Conservation (phyloP, 257 asterid species). For the Nicotiana paniculata region DNA sequence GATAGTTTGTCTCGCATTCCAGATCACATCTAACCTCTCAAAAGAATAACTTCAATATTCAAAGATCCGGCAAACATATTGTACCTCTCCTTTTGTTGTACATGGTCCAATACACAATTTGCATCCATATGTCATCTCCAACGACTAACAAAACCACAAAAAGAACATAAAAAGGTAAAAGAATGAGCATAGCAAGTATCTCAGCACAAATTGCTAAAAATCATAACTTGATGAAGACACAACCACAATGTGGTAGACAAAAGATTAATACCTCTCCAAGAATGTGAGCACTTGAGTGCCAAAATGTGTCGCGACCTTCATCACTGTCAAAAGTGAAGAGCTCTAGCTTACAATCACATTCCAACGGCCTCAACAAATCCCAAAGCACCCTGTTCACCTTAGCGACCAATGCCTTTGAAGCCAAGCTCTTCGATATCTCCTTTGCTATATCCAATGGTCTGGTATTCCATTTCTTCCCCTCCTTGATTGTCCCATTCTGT, state of each 20-base stretch:
- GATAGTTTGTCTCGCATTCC: not conserved
- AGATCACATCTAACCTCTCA: not conserved
- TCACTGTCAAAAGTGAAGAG: constrained; percentile 66
- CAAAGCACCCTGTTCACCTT: constrained; percentile 73
- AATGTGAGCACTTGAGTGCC: constrained; percentile 99
- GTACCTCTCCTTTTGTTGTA: constrained; percentile 19
- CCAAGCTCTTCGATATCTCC: constrained; percentile 92
- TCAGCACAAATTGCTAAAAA: not conserved
- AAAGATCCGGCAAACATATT: not conserved
- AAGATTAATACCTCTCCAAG: constrained; percentile 68
- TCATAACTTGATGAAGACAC: not conserved
- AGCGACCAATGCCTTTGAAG: constrained; percentile 75
- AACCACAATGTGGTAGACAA: not conserved
- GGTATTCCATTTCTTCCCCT: constrained; percentile 85
- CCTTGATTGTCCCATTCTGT: constrained; percentile 74
- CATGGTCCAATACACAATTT: constrained; percentile 13
- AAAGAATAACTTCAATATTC: not conserved
- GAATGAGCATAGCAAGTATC: not conserved
- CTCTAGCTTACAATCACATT: constrained; percentile 78
- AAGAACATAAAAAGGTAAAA: not conserved
- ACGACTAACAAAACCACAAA: not conserved
- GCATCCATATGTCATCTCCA: constrained; percentile 18
- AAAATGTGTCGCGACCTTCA: constrained; percentile 93
- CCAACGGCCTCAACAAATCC: constrained; percentile 90
- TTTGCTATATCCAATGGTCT: constrained; percentile 78